Percentiles rank a stretch among this genome's conserved stretches.
Conservation (phyloP, 2,329 filamentous ascomycete species). For the Neofusicoccum umdonicola region DNA sequence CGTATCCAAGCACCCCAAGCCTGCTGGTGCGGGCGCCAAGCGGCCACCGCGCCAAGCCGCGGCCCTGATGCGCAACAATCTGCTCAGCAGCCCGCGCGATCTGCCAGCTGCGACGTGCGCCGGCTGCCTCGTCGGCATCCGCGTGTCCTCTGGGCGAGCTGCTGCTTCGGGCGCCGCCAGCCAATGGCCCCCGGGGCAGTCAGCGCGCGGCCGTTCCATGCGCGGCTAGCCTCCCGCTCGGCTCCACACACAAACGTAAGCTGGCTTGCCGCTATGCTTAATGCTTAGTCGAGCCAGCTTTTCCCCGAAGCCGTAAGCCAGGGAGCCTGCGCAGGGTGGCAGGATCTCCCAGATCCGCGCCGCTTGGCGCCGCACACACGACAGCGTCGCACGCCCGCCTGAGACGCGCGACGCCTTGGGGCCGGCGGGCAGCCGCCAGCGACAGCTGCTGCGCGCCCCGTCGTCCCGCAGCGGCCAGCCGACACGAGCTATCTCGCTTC, state of each 20-base stretch:
- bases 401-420: not conserved
- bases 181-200: not conserved
- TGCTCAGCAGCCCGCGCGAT: not conserved
- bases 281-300: slow-evolving; percentile 16
- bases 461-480: not conserved
- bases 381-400: not conserved
- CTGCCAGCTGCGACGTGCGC: no score
- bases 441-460: not conserved
- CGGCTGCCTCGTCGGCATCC: not conserved
- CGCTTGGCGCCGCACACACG: not conserved
- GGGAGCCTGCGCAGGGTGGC: not conserved
- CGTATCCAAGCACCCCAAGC: slow-evolving; percentile 5
- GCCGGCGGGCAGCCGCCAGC: not conserved
- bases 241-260: slow-evolving; percentile 6
- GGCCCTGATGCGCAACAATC: not conserved
- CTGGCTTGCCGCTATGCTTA: slow-evolving; percentile 11
- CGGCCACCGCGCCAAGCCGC: not conserved
- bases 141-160: not conserved
- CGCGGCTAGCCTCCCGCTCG: slow-evolving; percentile 3
- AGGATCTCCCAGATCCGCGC: slow-evolving; percentile 5
- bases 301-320: not conserved
- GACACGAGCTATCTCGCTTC: slow-evolving; percentile 9
- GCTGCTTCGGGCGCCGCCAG: not conserved
- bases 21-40: not conserved
- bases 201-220: not conserved